Base-by-base conservation (phyloP, 1,284 basidiomycete genomes). In the Papiliotrema nemorosa region DNA sequence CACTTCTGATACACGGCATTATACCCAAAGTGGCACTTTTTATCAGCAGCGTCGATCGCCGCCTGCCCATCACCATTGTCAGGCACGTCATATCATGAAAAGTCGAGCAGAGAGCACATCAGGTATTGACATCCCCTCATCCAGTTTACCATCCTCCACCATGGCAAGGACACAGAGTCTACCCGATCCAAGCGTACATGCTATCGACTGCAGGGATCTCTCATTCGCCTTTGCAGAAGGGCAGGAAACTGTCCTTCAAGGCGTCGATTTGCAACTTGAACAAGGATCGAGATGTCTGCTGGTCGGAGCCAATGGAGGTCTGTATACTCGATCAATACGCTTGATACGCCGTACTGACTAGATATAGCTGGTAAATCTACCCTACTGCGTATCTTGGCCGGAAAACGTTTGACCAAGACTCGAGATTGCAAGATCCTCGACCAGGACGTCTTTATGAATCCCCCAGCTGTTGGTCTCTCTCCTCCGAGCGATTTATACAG, bases 271-370 rank as follows among this genome's bases (percentile, higher is more conserved):
- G 38, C 64, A 79, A 54, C 80, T 94, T 3, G 81, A 83, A 2
- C 78, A 75, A 27, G 90, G 88, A 0, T 86, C 87, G 7, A 79
- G 91, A 41, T 90, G 88, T 42, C 80, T 96, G 53, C 75, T 96
- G 29, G 78, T 93, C 27, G 91, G 91, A 45, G 88, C 90, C n/a
- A 94, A 94, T 68, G 90, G 91, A 72, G 90, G 90, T 84, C 48
- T 52, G 81, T 67, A 20, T 20, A 14, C 12, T 27, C 20, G 3
- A 16, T 33, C 7, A 6, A 10, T 29, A 29, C 10, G 22, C 10
- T 16, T n/a, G n/a, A 22, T 40, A 33, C 16, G 16, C 43, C 26
- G 14, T 36, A 39, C 38, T 41, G 35, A 54, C 26, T 9, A 16
- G 13, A 20, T 13, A 22, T 21, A 86, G 90, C 90, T 43, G 94